phyloP scores from a whole-genome alignment of 345 rosid genomes.

The Brassica carinata region DNA sequence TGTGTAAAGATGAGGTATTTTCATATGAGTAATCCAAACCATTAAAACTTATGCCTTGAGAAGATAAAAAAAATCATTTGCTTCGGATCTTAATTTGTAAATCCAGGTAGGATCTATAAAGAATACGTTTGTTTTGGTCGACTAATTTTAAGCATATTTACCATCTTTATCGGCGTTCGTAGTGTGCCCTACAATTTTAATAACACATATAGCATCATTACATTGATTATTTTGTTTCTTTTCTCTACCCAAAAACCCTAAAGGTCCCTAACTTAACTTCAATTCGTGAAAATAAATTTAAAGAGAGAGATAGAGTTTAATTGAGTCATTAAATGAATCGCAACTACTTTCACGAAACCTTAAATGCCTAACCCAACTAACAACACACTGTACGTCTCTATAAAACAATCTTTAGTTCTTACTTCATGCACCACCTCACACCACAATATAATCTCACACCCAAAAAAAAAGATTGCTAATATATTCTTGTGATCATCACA shows the following conservation, averaged over 20 bases:
- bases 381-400: constrained; percentile 18
- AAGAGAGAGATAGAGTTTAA: constrained; percentile 5
- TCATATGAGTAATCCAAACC: background rate
- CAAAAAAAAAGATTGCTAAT: background rate
- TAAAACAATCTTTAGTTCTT: constrained; percentile 25
- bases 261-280: constrained; percentile 2
- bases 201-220: constrained; percentile 4
- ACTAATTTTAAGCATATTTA: constrained; percentile 6
- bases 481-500: background rate
- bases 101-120: constrained; percentile 3
- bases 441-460: background rate
- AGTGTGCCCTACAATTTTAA: background rate
- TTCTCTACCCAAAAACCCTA: constrained; percentile 6
- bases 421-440: constrained; percentile 10
- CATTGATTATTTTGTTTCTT: background rate
- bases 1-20: background rate
- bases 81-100: background rate
- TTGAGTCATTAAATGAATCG: constrained; percentile 31
- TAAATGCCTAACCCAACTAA: constrained; percentile 63
- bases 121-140: constrained; percentile 1
- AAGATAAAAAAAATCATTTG: background rate
- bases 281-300: constrained; percentile 23
- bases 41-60: background rate
- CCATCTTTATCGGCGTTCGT: constrained; percentile 30
- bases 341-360: constrained; percentile 55